phyloP scores from a whole-genome alignment of 1,284 basidiomycete genomes.

The Malassezia arunalokei region DNA sequence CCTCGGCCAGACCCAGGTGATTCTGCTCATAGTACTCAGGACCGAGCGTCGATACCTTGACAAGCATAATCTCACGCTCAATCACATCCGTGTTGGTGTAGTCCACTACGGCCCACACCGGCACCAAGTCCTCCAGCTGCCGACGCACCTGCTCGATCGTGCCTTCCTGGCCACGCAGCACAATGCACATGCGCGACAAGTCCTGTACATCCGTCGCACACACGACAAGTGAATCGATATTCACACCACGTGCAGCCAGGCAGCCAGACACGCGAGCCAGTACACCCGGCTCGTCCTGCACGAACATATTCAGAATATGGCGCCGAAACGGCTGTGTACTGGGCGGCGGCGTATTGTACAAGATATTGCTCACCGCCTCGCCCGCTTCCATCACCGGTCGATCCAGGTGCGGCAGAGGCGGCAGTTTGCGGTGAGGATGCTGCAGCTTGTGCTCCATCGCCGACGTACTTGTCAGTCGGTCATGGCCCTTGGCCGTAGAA shows the following conservation, averaged over 20 bases:
- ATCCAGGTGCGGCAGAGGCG: slow-evolving; percentile 42
- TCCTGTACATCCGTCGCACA: slow-evolving; percentile 96
- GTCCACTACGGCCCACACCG: slow-evolving; percentile 46
- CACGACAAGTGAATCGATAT: slow-evolving; percentile 94
- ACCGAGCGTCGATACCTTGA: slow-evolving; percentile 88
- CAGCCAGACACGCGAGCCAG: slow-evolving; percentile 94
- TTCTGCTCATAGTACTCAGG: slow-evolving; percentile 76
- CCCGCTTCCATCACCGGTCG: slow-evolving; percentile 40
- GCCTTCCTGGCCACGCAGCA: slow-evolving; percentile 88
- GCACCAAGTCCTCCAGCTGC: slow-evolving; percentile 43
- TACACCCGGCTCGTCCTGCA: slow-evolving; percentile 98
- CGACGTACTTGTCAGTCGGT: slow-evolving; percentile 54
- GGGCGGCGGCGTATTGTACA: slow-evolving; percentile 75
- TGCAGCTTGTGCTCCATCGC: slow-evolving; percentile 82
- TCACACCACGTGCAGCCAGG: slow-evolving; percentile 91
- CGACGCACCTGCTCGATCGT: slow-evolving; percentile 75
- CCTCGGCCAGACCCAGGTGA: slow-evolving; percentile 16
- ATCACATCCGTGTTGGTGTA: slow-evolving; percentile 53
- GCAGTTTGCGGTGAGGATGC: slow-evolving; percentile 49
- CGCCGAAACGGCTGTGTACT: slow-evolving; percentile 65
- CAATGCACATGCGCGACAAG: slow-evolving; percentile 94
- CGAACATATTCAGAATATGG: slow-evolving; percentile 92
- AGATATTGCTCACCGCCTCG: slow-evolving; percentile 46
- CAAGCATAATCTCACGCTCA: slow-evolving; percentile 72
- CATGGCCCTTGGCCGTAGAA: not conserved